phyloP scores from a whole-genome alignment of 2,329 filamentous ascomycete species.

The Claviceps monticola region DNA sequence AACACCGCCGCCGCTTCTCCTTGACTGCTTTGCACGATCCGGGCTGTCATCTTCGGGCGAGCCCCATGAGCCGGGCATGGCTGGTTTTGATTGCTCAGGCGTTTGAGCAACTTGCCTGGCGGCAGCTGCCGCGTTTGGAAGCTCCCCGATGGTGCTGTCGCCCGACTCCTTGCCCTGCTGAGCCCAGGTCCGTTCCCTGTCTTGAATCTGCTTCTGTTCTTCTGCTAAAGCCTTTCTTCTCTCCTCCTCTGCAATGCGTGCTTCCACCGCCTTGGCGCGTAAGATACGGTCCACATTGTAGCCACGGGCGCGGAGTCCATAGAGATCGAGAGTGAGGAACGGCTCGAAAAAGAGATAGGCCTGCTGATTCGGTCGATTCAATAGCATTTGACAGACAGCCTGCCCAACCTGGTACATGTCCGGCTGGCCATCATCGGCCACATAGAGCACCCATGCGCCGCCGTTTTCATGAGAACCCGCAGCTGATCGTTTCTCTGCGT shows the following conservation, averaged over 20 bases:
- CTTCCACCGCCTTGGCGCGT: slow-evolving; percentile 74
- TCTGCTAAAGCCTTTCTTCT: slow-evolving; percentile 59
- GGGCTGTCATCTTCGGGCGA: slow-evolving; percentile 39
- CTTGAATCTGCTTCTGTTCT: slow-evolving; percentile 54
- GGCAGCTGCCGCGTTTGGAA: slow-evolving; percentile 17
- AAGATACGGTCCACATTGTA: slow-evolving; percentile 96
- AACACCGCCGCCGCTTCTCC: slow-evolving; percentile 32
- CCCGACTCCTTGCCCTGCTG: slow-evolving; percentile 18
- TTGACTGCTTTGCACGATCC: slow-evolving; percentile 19
- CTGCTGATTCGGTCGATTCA: slow-evolving; percentile 73
- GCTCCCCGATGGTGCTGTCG: slow-evolving; percentile 3
- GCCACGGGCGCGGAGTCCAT: slow-evolving; percentile 69
- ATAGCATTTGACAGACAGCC: slow-evolving; percentile 66
- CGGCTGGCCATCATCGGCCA: slow-evolving; percentile 52
- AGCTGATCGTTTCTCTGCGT: slow-evolving; percentile 63
- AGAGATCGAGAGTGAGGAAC: slow-evolving; percentile 71
- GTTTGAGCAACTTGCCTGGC: slow-evolving; percentile 26
- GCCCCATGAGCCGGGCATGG: slow-evolving; percentile 67
- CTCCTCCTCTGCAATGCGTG: slow-evolving; percentile 72
- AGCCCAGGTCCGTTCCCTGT: slow-evolving; percentile 33
- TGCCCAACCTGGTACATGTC: slow-evolving; percentile 91
- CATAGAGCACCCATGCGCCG: slow-evolving; percentile 56
- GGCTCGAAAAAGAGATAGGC: slow-evolving; percentile 86
- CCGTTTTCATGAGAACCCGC: slow-evolving; percentile 42
- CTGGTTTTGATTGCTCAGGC: slow-evolving; percentile 24